These are phyloP conservation scores for Strobilomyces dryophilus DNA, from an alignment of 768 basidiomycete species.

Conservation along the genomic window DNA sequence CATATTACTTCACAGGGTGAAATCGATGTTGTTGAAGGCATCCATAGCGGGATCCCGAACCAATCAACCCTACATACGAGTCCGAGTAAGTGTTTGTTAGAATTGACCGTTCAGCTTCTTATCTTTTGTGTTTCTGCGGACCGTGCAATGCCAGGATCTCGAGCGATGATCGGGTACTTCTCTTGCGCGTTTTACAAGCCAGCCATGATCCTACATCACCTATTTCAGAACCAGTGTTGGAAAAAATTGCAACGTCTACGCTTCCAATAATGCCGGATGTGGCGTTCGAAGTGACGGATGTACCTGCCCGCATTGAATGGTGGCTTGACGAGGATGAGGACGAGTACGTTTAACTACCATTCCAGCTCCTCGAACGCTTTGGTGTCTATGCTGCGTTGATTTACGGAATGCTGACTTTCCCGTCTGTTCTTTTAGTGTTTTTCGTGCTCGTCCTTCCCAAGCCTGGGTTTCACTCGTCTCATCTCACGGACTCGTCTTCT, in stretches of 20 bases:
- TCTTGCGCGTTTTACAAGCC: background rate
- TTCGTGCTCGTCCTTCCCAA: conserved; percentile 9
- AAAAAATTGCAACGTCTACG: conserved; percentile 25
- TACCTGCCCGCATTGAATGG: conserved; percentile 68
- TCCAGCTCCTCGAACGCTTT: background rate
- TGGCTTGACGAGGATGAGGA: conserved; percentile 90
- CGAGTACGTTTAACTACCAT: conserved; percentile 53
- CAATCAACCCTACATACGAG: conserved; percentile 30
- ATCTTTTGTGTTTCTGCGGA: no score
- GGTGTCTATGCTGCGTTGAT: background rate
- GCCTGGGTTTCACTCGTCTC: conserved; percentile 55
- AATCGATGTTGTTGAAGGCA: conserved; percentile 33
- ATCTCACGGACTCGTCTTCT: conserved; percentile 66
- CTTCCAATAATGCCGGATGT: conserved; percentile 31
- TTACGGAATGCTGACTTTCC: background rate
- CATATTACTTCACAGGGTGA: no score
- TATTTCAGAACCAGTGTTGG: conserved; percentile 13
- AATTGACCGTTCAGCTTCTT: background rate
- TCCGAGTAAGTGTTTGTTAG: conserved; percentile 7
- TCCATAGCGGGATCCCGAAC: conserved; percentile 27
- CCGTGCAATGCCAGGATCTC: conserved; percentile 29
- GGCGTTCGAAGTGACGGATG: conserved; percentile 22
- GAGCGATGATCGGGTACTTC: conserved; percentile 31
- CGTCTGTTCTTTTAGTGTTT: conserved; percentile 1
- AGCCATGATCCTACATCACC: background rate